phyloP scores from a whole-genome alignment of 148 eudicot genomes.

The Diospyros lotus region DNA sequence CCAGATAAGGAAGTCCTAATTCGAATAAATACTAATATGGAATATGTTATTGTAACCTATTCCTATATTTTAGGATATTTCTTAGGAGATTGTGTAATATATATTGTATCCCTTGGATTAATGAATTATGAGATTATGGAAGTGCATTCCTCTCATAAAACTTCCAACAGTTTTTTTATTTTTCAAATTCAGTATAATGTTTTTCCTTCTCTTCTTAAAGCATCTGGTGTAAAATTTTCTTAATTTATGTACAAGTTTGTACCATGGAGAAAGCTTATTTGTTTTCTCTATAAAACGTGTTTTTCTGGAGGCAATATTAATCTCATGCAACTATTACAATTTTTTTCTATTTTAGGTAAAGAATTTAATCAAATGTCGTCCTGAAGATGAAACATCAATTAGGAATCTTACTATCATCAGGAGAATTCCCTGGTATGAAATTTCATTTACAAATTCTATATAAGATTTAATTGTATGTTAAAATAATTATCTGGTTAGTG shows the following conservation, averaged over 20 bases:
- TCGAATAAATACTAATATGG: too few relatives aligned
- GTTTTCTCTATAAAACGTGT: not conserved
- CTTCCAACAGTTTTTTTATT: too few relatives aligned
- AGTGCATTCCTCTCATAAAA: too few relatives aligned
- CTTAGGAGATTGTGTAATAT: not conserved
- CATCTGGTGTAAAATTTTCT: not conserved
- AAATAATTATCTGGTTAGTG: too few relatives aligned
- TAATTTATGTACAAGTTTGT: not conserved
- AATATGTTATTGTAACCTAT: too few relatives aligned
- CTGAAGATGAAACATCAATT: constrained; percentile 65
- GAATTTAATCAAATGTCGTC: constrained; percentile 49
- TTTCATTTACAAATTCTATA: too few relatives aligned
- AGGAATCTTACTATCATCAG: constrained; percentile 59
- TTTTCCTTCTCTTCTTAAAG: not conserved
- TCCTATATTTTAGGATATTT: constrained; percentile 38
- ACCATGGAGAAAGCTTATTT: constrained; percentile 1
- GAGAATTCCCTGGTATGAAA: constrained; percentile 55
- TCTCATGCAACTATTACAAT: not conserved
- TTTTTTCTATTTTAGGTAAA: constrained; percentile 43
- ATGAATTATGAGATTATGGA: too few relatives aligned
- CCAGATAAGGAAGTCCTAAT: too few relatives aligned
- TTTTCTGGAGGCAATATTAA: not conserved
- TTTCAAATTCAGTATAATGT: not conserved
- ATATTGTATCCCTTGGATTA: too few relatives aligned
- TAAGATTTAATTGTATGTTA: too few relatives aligned